phyloP scores from a whole-genome alignment of 176 grass and related monocot genomes.

The Musa schizocarpa region DNA sequence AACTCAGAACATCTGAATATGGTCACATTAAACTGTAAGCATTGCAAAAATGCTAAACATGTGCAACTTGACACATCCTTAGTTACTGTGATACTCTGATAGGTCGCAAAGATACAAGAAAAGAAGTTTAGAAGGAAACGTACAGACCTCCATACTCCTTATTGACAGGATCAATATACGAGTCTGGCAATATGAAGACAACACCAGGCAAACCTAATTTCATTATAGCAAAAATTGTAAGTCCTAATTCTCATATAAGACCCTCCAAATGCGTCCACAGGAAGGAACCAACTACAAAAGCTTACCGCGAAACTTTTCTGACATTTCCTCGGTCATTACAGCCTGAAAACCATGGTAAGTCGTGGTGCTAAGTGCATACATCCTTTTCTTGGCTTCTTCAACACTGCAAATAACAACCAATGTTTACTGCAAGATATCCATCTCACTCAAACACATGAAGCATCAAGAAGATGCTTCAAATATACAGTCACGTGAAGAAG shows the following conservation, averaged over 20 bases:
- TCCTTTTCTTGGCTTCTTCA: constrained; percentile 86
- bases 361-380: constrained; percentile 86
- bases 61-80: background rate
- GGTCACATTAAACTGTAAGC: too few species aligned
- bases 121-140: background rate
- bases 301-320: constrained; percentile 80
- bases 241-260: constrained; percentile 2
- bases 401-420: constrained; percentile 34
- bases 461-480: constrained; percentile 6
- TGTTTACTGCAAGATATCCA: background rate
- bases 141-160: constrained; percentile 94
- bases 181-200: constrained; percentile 90
- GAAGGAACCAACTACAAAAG: background rate
- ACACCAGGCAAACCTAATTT: constrained; percentile 82
- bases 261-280: background rate
- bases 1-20: background rate
- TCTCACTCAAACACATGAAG: background rate
- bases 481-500: background rate
- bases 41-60: background rate
- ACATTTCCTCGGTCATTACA: constrained; percentile 87
- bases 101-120: background rate
- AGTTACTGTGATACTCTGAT: background rate
- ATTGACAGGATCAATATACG: constrained; percentile 84
- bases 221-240: constrained; percentile 18
- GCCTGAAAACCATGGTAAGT: constrained; percentile 92